These are phyloP conservation scores for Ceratocystiopsis sp. DNA, from an alignment of 2,329 filamentous ascomycete genomes.

Conservation along the genomic window DNA sequence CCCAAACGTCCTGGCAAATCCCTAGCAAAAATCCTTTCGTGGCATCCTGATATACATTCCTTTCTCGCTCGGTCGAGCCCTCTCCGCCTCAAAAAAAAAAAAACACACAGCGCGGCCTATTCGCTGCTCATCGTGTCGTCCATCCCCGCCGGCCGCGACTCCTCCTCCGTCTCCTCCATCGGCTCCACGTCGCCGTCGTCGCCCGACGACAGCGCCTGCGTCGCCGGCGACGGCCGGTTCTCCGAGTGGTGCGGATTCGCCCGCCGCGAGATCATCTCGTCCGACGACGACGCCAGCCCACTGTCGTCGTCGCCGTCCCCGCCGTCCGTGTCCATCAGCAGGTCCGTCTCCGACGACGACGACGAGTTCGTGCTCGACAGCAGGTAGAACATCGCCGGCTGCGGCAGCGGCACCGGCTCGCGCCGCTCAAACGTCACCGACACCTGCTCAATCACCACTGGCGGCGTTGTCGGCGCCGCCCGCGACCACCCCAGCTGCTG, in stretches of 20 bases:
- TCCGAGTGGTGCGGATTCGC: slow-evolving; percentile 23
- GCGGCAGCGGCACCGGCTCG: slow-evolving; percentile 31
- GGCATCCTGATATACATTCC: too few relatives aligned
- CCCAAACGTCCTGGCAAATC: too few relatives aligned
- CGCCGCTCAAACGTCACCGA: slow-evolving; percentile 24
- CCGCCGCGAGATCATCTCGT: slow-evolving; percentile 15
- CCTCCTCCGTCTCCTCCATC: too few relatives aligned
- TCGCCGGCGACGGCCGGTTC: slow-evolving; percentile 20
- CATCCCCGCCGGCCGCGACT: too few relatives aligned
- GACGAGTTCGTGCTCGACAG: slow-evolving; percentile 25
- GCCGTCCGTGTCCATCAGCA: slow-evolving; percentile 14
- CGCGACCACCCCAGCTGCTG: neutral
- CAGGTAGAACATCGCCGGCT: slow-evolving; percentile 33
- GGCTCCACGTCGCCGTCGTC: slow-evolving; percentile 18
- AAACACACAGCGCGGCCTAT: too few relatives aligned
- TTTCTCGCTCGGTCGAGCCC: too few relatives aligned
- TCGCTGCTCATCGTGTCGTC: too few relatives aligned
- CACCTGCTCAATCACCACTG: slow-evolving; percentile 28
- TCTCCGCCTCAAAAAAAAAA: too few relatives aligned
- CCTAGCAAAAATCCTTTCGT: too few relatives aligned
- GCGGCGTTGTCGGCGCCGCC: neutral
- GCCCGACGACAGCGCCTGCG: slow-evolving; percentile 20
- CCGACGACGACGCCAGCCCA: slow-evolving; percentile 14
- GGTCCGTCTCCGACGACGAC: slow-evolving; percentile 10
- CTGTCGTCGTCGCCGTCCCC: slow-evolving; percentile 18